A percentile compares a stretch with the other conserved stretches of the same genome.
These are phyloP conservation scores for Calonectria pteridis DNA, from an alignment of 2,329 filamentous ascomycete species.

Conservation along the genomic window DNA sequence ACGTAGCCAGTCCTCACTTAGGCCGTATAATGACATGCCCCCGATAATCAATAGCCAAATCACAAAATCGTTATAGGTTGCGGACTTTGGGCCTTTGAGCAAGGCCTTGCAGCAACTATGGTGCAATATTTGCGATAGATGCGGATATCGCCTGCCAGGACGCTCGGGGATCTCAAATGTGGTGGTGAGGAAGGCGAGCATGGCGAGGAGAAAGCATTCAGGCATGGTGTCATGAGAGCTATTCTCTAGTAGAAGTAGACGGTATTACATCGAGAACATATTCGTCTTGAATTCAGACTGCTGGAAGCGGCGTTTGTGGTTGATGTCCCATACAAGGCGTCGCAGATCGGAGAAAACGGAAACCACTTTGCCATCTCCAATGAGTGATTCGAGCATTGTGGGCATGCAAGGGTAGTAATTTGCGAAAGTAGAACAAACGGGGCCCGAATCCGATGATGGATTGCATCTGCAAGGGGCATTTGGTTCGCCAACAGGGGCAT, in stretches of 20 bases:
- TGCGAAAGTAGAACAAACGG: background rate
- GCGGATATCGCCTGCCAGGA: background rate
- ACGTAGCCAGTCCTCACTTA: background rate
- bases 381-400: background rate
- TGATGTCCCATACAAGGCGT: background rate
- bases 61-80: background rate
- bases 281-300: background rate
- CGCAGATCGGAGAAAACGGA: background rate
- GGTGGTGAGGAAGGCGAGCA: background rate
- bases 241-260: background rate
- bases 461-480: background rate
- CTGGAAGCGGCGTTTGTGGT: background rate
- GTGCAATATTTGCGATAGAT: background rate
- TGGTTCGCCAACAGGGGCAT: background rate
- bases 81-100: background rate
- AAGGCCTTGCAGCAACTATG: background rate
- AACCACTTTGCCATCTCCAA: background rate
- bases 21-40: background rate
- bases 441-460: background rate
- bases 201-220: background rate
- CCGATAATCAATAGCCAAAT: background rate
- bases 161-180: background rate
- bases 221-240: background rate
- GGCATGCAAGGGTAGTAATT: background rate
- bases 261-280: background rate